A percentile compares a stretch with the other conserved stretches of the same genome.
phyloP scores from a whole-genome alignment of 208 protist genomes.

The Trypanosoma rangeli region DNA sequence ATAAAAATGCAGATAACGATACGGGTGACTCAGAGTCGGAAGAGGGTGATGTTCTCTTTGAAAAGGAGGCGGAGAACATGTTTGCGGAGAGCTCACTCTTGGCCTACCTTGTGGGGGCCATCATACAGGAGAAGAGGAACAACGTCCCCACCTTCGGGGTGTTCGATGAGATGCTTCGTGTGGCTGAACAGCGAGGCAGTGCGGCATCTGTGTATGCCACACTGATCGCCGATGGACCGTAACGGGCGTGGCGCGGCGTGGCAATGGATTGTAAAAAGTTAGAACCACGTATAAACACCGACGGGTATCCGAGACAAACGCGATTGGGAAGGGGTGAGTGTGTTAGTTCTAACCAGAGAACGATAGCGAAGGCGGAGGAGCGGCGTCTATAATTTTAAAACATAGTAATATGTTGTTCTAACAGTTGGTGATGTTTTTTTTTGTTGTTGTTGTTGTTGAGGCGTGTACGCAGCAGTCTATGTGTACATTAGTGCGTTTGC shows the following conservation, averaged over 20 bases:
- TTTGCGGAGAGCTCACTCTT: constrained; percentile 71
- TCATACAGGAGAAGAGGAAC: not conserved
- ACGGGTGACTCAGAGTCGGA: constrained; percentile 21
- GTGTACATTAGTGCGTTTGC: too few relatives aligned
- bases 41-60: constrained; percentile 77
- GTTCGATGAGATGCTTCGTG: constrained; percentile 22
- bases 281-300: not conserved
- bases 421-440: not conserved
- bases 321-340: too few relatives aligned
- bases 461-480: too few relatives aligned
- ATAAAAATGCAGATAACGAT: constrained; percentile 26
- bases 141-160: constrained; percentile 8
- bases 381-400: too few relatives aligned
- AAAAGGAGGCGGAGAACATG: constrained; percentile 87
- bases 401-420: too few relatives aligned
- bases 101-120: constrained; percentile 30
- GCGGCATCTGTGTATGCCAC: constrained; percentile 20
- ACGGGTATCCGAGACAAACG: not conserved
- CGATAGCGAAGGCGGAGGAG: too few relatives aligned
- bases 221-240: constrained; percentile 11
- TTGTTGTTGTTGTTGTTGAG: constrained; percentile 3
- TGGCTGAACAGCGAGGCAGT: constrained; percentile 7
- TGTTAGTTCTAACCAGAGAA: too few relatives aligned
- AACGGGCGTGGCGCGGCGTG: not conserved
- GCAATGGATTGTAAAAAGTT: not conserved